Evolutionary conservation across 805 yeast species (phyloP).

Genomic region (Pichia californica): DNA sequence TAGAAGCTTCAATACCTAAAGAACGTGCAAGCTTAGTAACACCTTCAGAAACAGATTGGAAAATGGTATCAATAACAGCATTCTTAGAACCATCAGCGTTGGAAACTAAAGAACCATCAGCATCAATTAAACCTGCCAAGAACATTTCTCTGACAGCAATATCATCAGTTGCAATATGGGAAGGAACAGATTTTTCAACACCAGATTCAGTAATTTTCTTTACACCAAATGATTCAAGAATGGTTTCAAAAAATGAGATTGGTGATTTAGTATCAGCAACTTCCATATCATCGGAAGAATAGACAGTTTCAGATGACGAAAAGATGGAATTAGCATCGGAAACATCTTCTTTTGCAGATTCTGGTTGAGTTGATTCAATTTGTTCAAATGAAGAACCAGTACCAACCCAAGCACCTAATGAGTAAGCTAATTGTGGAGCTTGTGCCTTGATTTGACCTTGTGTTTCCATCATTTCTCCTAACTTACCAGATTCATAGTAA

Average conservation of each 20-base stretch:
- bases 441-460: conserved; percentile 11
- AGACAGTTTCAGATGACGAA: no score
- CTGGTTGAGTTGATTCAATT: no score
- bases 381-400: no score
- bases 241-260: no score
- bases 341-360: no score
- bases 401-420: conserved; percentile 38
- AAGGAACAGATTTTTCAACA: conserved; percentile 30
- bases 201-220: background rate
- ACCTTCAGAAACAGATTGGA: conserved; percentile 31
- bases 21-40: conserved; percentile 36
- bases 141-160: conserved; percentile 37
- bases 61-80: conserved; percentile 29
- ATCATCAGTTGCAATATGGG: conserved; percentile 29
- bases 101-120: conserved; percentile 25
- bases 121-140: conserved; percentile 39
- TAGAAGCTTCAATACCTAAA: conserved; percentile 34
- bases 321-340: no score
- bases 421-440: conserved; percentile 28
- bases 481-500: conserved; percentile 4
- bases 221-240: conserved; percentile 12
- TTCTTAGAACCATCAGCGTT: conserved; percentile 7
- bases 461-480: background rate
- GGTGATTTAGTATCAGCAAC: background rate
- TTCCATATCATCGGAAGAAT: conserved; percentile 1